A percentile compares a stretch with the other conserved stretches of the same genome.
phyloP scores from a whole-genome alignment of 1,284 basidiomycete genomes.

The Austroboletus novae-zelandiae region DNA sequence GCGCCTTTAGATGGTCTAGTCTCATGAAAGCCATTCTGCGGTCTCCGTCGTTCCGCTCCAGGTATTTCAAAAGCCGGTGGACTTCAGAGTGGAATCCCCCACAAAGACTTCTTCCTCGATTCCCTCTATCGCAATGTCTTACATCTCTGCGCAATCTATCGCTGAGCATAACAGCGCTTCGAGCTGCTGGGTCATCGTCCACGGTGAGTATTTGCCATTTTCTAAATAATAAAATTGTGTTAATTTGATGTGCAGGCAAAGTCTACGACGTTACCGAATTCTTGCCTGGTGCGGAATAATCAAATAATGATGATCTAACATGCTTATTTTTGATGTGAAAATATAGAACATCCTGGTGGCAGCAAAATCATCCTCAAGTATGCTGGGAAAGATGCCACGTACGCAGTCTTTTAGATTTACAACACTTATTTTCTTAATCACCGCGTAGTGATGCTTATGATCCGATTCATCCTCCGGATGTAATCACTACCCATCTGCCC shows the following conservation, averaged over 20 bases:
- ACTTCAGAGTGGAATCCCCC: background rate
- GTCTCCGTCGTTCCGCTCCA: conserved; percentile 18
- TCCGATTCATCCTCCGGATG: conserved; percentile 63
- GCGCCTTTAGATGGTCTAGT: conserved; percentile 1
- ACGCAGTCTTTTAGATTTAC: conserved; percentile 16
- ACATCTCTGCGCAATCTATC: conserved; percentile 31
- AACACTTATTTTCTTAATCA: background rate
- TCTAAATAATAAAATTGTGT: background rate
- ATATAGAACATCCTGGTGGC: conserved; percentile 51
- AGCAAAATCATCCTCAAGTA: conserved; percentile 65
- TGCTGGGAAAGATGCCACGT: conserved; percentile 75
- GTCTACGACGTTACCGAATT: conserved; percentile 75
- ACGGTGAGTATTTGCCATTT: conserved; percentile 41
- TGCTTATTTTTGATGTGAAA: background rate
- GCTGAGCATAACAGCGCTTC: conserved; percentile 43
- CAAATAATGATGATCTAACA: conserved; percentile 3
- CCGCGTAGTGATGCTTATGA: conserved; percentile 50
- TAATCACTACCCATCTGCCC: conserved; percentile 60
- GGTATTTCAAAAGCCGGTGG: conserved; percentile 12
- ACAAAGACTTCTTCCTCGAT: background rate
- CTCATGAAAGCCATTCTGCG: conserved; percentile 3
- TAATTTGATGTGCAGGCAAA: conserved; percentile 39
- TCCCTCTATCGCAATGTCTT: conserved; percentile 10
- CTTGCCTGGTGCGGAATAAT: conserved; percentile 43
- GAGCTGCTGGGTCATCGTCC: conserved; percentile 74